phyloP scores from a whole-genome alignment of 208 protist genomes.

The Trypanosomatidae sp. region DNA sequence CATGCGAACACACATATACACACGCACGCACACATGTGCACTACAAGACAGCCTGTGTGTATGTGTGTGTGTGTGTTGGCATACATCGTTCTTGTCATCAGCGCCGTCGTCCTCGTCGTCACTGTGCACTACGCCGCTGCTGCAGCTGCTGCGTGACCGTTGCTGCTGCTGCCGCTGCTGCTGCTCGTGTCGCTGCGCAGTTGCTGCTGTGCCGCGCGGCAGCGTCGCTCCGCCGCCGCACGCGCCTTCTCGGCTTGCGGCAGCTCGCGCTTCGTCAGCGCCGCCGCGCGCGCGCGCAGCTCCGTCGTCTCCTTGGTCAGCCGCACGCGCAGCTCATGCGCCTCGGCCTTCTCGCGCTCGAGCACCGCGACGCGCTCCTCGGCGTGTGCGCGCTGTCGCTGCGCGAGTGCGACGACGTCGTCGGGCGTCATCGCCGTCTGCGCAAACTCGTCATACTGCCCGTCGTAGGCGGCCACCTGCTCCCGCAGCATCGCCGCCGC shows the following conservation, averaged over 20 bases:
- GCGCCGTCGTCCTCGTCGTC: too few species aligned
- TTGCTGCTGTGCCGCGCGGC: constrained; percentile 65
- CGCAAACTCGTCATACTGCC: constrained; percentile 34
- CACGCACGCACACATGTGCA: too few species aligned
- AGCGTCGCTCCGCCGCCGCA: constrained; percentile 48
- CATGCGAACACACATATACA: too few species aligned
- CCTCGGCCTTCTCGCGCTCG: constrained; percentile 39
- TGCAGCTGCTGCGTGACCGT: too few species aligned
- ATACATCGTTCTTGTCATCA: too few species aligned
- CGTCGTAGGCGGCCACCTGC: constrained; percentile 54
- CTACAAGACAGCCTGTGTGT: too few species aligned
- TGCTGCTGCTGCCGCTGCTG: too few species aligned
- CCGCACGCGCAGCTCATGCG: constrained; percentile 37
- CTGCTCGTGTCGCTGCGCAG: too few species aligned
- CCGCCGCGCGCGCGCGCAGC: constrained; percentile 24
- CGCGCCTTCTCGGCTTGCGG: constrained; percentile 35
- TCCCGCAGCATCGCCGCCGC: constrained; percentile 17
- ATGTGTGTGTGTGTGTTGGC: too few species aligned
- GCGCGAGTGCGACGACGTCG: constrained; percentile 27
- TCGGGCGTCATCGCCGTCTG: constrained; percentile 29
- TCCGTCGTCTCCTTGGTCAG: constrained; percentile 56
- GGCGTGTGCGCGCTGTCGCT: constrained; percentile 26
- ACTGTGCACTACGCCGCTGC: too few species aligned
- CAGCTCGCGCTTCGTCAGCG: constrained; percentile 37
- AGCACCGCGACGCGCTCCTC: constrained; percentile 24